phyloP scores from a whole-genome alignment of 2,329 filamentous ascomycete species.

The Septoria petroselini region DNA sequence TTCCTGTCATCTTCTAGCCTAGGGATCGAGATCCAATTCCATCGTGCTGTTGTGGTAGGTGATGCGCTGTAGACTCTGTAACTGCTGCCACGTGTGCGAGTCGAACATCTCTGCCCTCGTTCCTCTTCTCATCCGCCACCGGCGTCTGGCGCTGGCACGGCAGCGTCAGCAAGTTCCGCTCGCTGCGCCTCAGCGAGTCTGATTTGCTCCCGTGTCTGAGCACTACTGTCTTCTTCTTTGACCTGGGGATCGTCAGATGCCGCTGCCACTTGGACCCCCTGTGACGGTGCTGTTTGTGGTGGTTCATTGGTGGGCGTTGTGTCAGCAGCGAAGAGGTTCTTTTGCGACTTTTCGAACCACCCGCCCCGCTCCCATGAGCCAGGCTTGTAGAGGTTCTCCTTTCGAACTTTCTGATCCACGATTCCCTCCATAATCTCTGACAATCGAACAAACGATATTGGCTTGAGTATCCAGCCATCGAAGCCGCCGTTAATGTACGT shows the following conservation, averaged over 20 bases:
- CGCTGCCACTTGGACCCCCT: constrained; percentile 36
- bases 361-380: constrained; percentile 83
- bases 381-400: constrained; percentile 63
- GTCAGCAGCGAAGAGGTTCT: constrained; percentile 39
- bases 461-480: constrained; percentile 88
- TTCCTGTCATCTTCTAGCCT: no score
- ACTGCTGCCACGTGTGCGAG: no score
- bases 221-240: constrained; percentile 35
- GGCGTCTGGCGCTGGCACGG: not conserved
- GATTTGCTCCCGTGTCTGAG: constrained; percentile 36
- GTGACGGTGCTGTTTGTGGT: constrained; percentile 26
- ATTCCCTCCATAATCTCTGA: constrained; percentile 68
- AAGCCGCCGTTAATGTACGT: constrained; percentile 76
- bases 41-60: constrained; percentile 4
- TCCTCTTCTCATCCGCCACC: not conserved
- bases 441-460: constrained; percentile 75
- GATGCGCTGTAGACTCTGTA: no score
- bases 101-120: no score
- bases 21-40: not conserved
- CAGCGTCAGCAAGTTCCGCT: constrained; percentile 3
- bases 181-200: constrained; percentile 32
- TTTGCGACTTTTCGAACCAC: constrained; percentile 62
- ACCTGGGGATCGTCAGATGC: constrained; percentile 35
- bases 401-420: constrained; percentile 56
- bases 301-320: constrained; percentile 37